A percentile compares a stretch with the other conserved stretches of the same genome.
Conservation (phyloP, 2,329 filamentous ascomycete species). For the Fusarium scirpi region DNA sequence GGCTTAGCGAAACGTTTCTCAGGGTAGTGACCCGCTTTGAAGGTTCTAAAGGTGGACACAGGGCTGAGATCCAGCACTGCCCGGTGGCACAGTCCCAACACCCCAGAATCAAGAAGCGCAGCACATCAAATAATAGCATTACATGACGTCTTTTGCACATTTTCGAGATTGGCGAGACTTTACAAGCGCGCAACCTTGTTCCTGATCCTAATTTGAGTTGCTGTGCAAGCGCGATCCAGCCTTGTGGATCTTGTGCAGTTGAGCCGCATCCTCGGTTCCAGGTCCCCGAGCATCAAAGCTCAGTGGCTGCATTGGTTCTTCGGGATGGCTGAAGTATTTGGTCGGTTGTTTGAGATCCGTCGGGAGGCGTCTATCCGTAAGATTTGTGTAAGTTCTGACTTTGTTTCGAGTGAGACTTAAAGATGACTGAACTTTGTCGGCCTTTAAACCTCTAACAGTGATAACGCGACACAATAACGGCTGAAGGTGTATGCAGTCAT, state of each 20-base stretch:
- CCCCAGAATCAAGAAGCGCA: constrained; percentile 14
- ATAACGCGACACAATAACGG: background rate
- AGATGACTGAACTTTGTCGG: constrained; percentile 8
- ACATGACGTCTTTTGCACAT: constrained; percentile 2
- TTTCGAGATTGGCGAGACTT: constrained; percentile 11
- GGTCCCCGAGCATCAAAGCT: background rate
- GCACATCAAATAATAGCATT: constrained; percentile 14
- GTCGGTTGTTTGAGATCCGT: background rate
- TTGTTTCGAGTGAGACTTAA: background rate
- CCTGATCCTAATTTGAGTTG: constrained; percentile 18
- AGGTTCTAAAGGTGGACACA: constrained; percentile 30
- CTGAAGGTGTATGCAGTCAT: background rate
- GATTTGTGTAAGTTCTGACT: background rate
- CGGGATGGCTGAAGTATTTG: constrained; percentile 23
- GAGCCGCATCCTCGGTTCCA: constrained; percentile 21
- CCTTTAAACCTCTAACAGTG: background rate
- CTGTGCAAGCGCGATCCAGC: constrained; percentile 10
- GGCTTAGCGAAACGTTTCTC: constrained; percentile 1
- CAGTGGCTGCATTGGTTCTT: constrained; percentile 24
- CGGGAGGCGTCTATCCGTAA: background rate
- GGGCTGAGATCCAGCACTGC: constrained; percentile 37
- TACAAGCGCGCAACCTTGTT: constrained; percentile 5
- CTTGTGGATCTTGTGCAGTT: constrained; percentile 13
- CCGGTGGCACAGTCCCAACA: constrained; percentile 37
- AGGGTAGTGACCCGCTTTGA: background rate